A percentile compares a stretch with the other conserved stretches of the same genome.
These are phyloP conservation scores for Inonotus obliquus DNA, from an alignment of 1,284 basidiomycete species.

Conservation along the genomic window DNA sequence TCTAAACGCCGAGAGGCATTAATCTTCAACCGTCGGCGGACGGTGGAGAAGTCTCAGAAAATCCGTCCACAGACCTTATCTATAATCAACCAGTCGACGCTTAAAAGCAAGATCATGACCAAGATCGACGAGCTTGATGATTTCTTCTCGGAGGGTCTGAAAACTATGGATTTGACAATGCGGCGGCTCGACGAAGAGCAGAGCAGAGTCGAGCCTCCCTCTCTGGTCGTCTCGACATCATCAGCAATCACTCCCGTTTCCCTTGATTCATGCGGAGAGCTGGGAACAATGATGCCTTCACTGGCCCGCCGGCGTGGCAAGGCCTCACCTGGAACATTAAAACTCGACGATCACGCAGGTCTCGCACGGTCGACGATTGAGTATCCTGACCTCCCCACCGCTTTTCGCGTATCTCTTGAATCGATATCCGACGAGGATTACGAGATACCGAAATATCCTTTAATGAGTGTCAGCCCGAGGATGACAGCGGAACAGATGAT, in stretches of 20 bases:
- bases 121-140: conserved; percentile 12
- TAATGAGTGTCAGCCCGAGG: background rate
- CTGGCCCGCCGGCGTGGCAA: conserved; percentile 17
- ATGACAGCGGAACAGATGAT: conserved; percentile 19
- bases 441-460: background rate
- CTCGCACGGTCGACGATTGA: background rate
- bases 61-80: background rate
- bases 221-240: conserved; percentile 14
- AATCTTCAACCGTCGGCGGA: conserved; percentile 12
- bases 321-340: background rate
- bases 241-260: conserved; percentile 7
- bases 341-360: background rate
- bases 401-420: conserved; percentile 14
- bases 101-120: background rate
- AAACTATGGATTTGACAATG: conserved; percentile 13
- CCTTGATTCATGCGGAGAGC: conserved; percentile 5
- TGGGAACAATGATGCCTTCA: background rate
- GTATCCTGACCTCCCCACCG: conserved; percentile 16
- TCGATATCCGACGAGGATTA: background rate
- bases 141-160: conserved; percentile 15
- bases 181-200: conserved; percentile 4
- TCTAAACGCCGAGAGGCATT: conserved; percentile 11
- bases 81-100: background rate
- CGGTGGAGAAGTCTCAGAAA: conserved; percentile 8
- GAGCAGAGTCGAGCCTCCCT: conserved; percentile 2